phyloP scores from a whole-genome alignment of 2,329 filamentous ascomycete species.

The Lasiodiplodia hormozganensis region DNA sequence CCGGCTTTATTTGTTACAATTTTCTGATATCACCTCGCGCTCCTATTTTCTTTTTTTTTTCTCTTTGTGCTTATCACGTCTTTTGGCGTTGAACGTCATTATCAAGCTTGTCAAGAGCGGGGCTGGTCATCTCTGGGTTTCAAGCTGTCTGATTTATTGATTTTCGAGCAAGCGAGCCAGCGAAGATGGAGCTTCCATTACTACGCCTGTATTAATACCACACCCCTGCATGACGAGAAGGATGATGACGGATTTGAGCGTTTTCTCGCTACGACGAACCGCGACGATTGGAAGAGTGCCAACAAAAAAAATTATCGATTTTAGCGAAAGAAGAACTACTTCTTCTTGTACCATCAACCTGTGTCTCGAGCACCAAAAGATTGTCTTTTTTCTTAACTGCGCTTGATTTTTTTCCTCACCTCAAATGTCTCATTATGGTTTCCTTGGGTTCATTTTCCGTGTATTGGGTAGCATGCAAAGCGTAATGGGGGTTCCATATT shows the following conservation, averaged over 20 bases:
- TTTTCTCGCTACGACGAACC: conserved; percentile 15
- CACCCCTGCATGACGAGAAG: conserved; percentile 10
- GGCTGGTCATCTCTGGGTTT: conserved; percentile 12
- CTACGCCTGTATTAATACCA: conserved; percentile 22
- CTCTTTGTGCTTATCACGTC: not conserved
- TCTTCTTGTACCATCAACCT: conserved; percentile 2
- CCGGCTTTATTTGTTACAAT: not conserved
- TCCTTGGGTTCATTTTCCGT: not conserved
- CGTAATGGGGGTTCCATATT: not conserved
- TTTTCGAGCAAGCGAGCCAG: conserved; percentile 19
- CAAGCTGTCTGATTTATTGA: not conserved
- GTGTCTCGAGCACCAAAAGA: not conserved
- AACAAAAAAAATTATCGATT: conserved; percentile 14
- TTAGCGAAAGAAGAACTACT: not conserved
- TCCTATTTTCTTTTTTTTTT: conserved; percentile 10
- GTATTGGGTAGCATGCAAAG: not conserved
- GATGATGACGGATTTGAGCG: conserved; percentile 15
- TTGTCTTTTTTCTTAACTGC: not conserved
- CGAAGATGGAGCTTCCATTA: not conserved
- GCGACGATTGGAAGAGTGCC: conserved; percentile 18
- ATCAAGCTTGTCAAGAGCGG: conserved; percentile 4
- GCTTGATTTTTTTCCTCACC: not conserved
- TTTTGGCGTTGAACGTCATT: conserved; percentile 14
- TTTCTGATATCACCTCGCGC: conserved; percentile 9
- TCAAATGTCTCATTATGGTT: not conserved